Conservation (phyloP, 2,329 filamentous ascomycete genomes). For the Diplodia corticola region DNA sequence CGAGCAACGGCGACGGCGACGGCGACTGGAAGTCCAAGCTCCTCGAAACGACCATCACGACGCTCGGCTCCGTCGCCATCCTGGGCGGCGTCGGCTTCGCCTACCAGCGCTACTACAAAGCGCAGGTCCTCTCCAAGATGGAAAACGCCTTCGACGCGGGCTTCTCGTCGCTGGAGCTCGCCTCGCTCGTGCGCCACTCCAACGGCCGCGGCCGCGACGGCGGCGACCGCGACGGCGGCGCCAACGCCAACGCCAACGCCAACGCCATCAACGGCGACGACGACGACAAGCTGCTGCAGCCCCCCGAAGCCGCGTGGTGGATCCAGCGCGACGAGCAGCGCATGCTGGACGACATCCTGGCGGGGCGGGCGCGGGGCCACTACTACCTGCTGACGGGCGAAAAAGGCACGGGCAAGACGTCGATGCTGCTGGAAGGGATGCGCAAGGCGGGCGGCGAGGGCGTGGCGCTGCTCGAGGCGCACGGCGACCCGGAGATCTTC, state of each 20-base stretch:
- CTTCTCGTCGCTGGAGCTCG: conserved; percentile 38
- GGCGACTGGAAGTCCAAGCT: conserved; percentile 23
- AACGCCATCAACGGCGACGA: conserved; percentile 32
- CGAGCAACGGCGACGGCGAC: not conserved
- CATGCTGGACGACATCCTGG: conserved; percentile 72
- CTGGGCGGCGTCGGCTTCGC: conserved; percentile 38
- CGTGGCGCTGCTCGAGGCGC: conserved; percentile 87
- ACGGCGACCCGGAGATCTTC: conserved; percentile 86
- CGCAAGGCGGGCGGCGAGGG: conserved; percentile 79
- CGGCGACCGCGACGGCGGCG: too few relatives aligned
- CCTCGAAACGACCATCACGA: conserved; percentile 38
- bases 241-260: too few relatives aligned
- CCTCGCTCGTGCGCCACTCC: conserved; percentile 34
- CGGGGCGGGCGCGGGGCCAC: conserved; percentile 67
- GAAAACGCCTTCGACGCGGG: conserved; percentile 37
- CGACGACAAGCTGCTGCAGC: conserved; percentile 32
- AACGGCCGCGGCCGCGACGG: too few relatives aligned
- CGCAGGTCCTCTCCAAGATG: conserved; percentile 34
- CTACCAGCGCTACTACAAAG: conserved; percentile 38
- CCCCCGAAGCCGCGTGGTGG: conserved; percentile 61
- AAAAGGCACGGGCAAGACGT: conserved; percentile 88
- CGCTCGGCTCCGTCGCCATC: conserved; percentile 37
- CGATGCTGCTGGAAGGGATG: conserved; percentile 90
- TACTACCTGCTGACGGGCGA: conserved; percentile 86
- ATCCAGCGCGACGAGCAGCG: conserved; percentile 74